Base-by-base conservation (phyloP, 441 rosid species). In the Aquilaria agallochum region DNA sequence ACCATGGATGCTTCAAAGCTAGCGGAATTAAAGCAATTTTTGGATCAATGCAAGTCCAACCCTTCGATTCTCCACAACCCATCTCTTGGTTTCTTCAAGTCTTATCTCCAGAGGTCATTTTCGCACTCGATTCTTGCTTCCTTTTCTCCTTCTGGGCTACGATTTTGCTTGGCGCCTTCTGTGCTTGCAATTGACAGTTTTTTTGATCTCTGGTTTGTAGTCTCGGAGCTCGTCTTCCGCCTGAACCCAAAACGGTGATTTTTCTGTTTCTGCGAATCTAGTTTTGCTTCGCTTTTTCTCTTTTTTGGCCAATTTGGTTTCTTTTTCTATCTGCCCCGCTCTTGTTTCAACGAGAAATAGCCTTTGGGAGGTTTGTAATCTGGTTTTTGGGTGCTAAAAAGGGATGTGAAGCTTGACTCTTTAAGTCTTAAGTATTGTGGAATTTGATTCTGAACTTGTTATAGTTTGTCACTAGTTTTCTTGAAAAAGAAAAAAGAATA, bases 141-240 rank as follows among this genome's bases (percentile, higher is more conserved):
- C 42, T 12, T 31, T 48, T 46, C 53, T n/a, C 32, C 3, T 9
- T 57, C 31, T 47, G 11, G n/a, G 42, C 31, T 33, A 30, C 31
- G 33, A 30, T 59, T 50, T 53, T 44, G 7, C 32, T 57, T 6
- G 5, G 9, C 31, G 36, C 3, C 42, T 36, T 36, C 42, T 49
- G 14, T 9, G 20, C 59, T 34, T 15, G 13, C 49, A 34, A 31
- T 58, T 46, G 5, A 59, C 54, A 60, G 64, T 13, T 6, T 48
- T 54, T 46, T 70, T 64, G 15, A 53, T 58, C 74, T 33, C n/a
- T 53, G 44, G 45, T 31, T 55, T 79, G 59, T 84, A 88, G 96
- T 70, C 73, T 91, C 49, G 92, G 90, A 64, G 96, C 88, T 69
- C 84, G 72, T 66, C 58, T 91, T 68, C 94, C 97, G 0, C 70